phyloP scores from a whole-genome alignment of 768 basidiomycete genomes.

The Lactarius sp. region DNA sequence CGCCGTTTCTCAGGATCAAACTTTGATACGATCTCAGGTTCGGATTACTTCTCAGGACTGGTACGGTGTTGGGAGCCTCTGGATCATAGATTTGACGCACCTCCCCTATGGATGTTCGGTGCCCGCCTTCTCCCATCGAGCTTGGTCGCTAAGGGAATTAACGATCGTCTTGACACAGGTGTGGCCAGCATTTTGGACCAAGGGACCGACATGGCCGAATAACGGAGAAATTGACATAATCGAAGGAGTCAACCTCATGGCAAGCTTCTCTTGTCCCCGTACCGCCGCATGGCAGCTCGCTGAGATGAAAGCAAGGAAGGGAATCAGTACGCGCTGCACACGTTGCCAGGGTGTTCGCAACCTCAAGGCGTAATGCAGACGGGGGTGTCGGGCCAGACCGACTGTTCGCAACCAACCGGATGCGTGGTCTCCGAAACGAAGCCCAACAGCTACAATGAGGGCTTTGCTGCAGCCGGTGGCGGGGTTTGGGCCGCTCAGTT shows the following conservation, averaged over 20 bases:
- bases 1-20: constrained; percentile 1
- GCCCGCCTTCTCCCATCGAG: constrained; percentile 2
- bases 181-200: constrained; percentile 39
- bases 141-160: not conserved
- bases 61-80: constrained; percentile 43
- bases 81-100: constrained; percentile 44
- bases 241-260: constrained; percentile 50
- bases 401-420: constrained; percentile 37
- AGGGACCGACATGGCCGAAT: constrained; percentile 39
- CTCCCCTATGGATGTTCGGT: constrained; percentile 58
- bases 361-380: constrained; percentile 31
- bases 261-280: not conserved
- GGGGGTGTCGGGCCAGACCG: constrained; percentile 31
- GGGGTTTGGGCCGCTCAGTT: constrained; percentile 69
- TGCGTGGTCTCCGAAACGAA: constrained; percentile 35
- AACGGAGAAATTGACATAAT: constrained; percentile 39
- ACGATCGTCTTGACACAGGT: constrained; percentile 28
- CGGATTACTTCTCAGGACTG: constrained; percentile 42
- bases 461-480: constrained; percentile 47
- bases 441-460: constrained; percentile 38
- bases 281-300: not conserved
- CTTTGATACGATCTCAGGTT: constrained; percentile 33
- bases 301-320: constrained; percentile 3
- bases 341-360: constrained; percentile 38
- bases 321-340: constrained; percentile 59